Evolutionary conservation across 78 protist species (phyloP), one percentile per base, ranked within the genome.

Genomic region (Dictyostelium brefeldianum): DNA sequence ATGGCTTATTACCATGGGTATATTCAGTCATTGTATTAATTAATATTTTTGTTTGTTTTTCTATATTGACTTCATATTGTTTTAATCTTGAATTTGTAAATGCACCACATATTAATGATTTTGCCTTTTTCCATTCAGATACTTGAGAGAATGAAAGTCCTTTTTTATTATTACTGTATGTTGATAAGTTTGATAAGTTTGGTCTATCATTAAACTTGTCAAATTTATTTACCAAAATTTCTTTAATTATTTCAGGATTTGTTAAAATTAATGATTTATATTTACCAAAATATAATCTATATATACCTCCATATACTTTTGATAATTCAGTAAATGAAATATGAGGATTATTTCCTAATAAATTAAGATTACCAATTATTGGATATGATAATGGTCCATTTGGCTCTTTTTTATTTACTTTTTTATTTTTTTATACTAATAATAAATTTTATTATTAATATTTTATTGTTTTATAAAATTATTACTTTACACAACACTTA

Each of bases 291-390:
- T 43, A 85, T 8, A 85, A 22, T 50, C 43, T 43, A 57, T 48
- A 85, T 14, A 54, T 51, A 4, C 50, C 27, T 15, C 90, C 90
- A 82, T 70, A 82, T 8, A 27, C 53, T 2, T 82, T 69, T 15
- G 78, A 70, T 50, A 41, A 51, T 36, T 53, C n/a, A 18, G 51
- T 27, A 17, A 82, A 70, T 25, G 56, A 27, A 9, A n/a, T 43
- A 82, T 82, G 78, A 47, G 80, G 89, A 18, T 27, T 62, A 25
- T 62, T 17, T 4, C 70, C 70, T 9, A 82, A 25, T 29, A 56
- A 70, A 25, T 56, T 20, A 17, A 82, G 36, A 50, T 69, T 73
- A 53, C 90, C 90, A 69, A 82, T n/a, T 18, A 82, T 70, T 27
- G 90, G 90, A 9, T 69, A 56, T n/a, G 71, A 75, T 18, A 14